Conservation (phyloP, 805 yeast species). For the Brettanomyces nanus region DNA sequence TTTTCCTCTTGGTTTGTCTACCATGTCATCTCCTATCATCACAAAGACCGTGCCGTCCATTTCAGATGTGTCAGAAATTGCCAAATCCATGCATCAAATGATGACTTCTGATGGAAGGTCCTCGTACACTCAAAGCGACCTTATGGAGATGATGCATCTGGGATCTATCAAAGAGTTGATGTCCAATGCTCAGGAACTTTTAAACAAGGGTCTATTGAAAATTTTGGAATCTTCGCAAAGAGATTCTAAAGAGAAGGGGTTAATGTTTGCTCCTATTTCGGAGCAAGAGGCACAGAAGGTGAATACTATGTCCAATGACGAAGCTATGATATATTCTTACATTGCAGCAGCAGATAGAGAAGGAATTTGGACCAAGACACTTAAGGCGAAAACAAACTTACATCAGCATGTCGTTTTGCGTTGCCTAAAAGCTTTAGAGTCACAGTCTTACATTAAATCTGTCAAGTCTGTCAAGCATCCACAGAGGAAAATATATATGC, state of each 20-base stretch:
- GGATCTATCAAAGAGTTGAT: slow-evolving; percentile 34
- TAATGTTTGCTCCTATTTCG: slow-evolving; percentile 71
- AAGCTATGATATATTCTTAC: slow-evolving; percentile 82
- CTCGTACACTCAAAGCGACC: slow-evolving; percentile 61
- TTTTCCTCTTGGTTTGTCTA: too few species aligned
- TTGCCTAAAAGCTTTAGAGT: slow-evolving; percentile 73
- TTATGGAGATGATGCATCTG: slow-evolving; percentile 41
- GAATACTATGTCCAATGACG: slow-evolving; percentile 75
- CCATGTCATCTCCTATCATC: too few species aligned
- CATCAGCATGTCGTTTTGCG: slow-evolving; percentile 87
- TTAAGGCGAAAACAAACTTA: slow-evolving; percentile 78
- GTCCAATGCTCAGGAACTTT: slow-evolving; percentile 36
- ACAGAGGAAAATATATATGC: slow-evolving; percentile 92
- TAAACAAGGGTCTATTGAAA: slow-evolving; percentile 50
- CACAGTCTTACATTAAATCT: slow-evolving; percentile 75
- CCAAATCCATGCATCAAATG: slow-evolving; percentile 49
- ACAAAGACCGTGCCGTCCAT: too few species aligned
- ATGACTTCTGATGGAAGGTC: slow-evolving; percentile 50
- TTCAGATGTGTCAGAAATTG: slow-evolving; percentile 22
- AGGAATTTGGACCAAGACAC: slow-evolving; percentile 93
- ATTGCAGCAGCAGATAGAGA: slow-evolving; percentile 91
- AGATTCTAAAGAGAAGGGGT: slow-evolving; percentile 26
- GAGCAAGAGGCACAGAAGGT: slow-evolving; percentile 69
- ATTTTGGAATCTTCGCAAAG: slow-evolving; percentile 52
- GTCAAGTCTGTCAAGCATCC: slow-evolving; percentile 88